phyloP scores from a whole-genome alignment of 2,329 filamentous ascomycete species.

The Trichocomaceae sp. region DNA sequence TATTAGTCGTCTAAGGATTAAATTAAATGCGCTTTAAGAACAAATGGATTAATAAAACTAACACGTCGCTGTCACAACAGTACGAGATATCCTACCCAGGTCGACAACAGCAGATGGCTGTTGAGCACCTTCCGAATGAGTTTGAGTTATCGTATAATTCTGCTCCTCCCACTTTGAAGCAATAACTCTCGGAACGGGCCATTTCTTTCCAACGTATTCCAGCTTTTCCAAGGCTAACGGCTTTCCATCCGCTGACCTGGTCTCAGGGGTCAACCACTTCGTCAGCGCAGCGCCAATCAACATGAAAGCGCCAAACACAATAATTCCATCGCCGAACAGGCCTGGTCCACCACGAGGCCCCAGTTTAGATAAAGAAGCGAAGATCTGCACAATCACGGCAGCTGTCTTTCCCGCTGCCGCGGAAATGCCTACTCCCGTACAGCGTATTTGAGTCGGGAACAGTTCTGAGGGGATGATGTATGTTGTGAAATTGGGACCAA shows the following conservation, averaged over 20 bases:
- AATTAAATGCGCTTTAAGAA: background rate
- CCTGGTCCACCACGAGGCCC: background rate
- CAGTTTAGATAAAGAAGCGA: constrained; percentile 3
- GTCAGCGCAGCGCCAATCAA: constrained; percentile 13
- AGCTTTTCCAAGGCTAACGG: constrained; percentile 16
- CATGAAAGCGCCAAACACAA: constrained; percentile 17
- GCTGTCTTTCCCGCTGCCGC: constrained; percentile 56
- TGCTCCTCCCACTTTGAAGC: background rate
- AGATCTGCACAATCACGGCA: constrained; percentile 35
- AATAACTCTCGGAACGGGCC: background rate
- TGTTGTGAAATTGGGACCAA: constrained; percentile 52
- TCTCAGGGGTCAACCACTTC: constrained; percentile 15
- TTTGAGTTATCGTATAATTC: background rate
- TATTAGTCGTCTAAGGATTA: background rate
- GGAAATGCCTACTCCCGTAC: constrained; percentile 56
- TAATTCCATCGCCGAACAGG: constrained; percentile 14
- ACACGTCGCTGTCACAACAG: background rate
- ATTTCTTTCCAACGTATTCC: constrained; percentile 18
- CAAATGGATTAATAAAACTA: background rate
- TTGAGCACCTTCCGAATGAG: background rate
- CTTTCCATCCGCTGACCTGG: constrained; percentile 12
- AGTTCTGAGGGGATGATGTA: constrained; percentile 58
- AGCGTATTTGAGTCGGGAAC: constrained; percentile 56
- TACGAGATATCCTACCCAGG: background rate
- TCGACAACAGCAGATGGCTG: background rate